phyloP scores from a whole-genome alignment of 345 rosid genomes.

The Brassica incana region DNA sequence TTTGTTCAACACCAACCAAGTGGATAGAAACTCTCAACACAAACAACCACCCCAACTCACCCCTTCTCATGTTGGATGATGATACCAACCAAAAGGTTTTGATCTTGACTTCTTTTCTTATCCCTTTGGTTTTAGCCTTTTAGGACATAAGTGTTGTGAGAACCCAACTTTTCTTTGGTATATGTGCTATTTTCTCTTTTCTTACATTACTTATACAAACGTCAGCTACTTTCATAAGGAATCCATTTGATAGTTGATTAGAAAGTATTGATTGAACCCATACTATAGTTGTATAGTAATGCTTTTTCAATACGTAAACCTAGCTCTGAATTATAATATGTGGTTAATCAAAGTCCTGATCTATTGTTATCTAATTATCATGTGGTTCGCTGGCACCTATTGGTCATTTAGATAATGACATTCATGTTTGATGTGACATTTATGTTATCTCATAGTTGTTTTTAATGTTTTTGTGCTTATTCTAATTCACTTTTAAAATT shows the following conservation, averaged over 20 bases:
- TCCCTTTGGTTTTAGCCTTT: neutral
- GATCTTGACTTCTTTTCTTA: slow-evolving; percentile 27
- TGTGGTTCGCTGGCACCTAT: slow-evolving; percentile 9
- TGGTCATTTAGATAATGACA: neutral
- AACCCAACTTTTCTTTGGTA: neutral
- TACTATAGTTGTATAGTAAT: neutral
- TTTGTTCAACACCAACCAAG: neutral
- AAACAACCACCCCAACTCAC: neutral
- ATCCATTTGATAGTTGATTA: neutral
- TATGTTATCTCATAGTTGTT: slow-evolving; percentile 13
- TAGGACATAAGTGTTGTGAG: neutral
- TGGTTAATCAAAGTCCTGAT: neutral
- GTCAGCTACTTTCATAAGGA: neutral
- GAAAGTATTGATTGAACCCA: neutral
- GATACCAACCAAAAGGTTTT: slow-evolving; percentile 29
- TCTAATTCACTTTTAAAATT: neutral
- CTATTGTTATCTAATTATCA: slow-evolving; percentile 12
- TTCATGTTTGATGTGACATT: slow-evolving; percentile 28
- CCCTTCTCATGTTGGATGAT: slow-evolving; percentile 8
- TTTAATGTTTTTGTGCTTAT: slow-evolving; percentile 3
- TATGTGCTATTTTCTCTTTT: neutral
- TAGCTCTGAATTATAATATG: neutral
- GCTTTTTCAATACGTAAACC: neutral
- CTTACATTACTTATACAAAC: neutral
- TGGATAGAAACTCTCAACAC: slow-evolving; percentile 12